These are phyloP conservation scores for Symbiotaphrina buchneri DNA, from an alignment of 495 filamentous ascomycete species.

Conservation along the genomic window DNA sequence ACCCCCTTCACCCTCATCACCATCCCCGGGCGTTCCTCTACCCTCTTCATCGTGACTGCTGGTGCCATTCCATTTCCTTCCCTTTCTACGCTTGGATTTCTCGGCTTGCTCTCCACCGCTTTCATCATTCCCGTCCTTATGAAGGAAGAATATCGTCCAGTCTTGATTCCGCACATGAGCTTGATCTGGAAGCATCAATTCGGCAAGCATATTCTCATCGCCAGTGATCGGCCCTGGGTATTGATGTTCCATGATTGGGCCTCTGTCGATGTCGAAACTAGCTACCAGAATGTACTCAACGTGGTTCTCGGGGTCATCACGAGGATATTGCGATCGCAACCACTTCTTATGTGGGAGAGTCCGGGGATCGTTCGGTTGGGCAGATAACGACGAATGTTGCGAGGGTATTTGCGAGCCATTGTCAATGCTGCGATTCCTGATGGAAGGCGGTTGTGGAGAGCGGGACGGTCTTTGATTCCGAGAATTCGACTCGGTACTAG, in stretches of 20 bases:
- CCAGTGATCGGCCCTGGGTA: slow-evolving; percentile 85
- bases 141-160: slow-evolving; percentile 98
- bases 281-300: slow-evolving; percentile 99
- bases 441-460: slow-evolving; percentile 2
- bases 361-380: background rate
- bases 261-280: slow-evolving; percentile 89
- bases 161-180: slow-evolving; percentile 88
- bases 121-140: slow-evolving; percentile 81
- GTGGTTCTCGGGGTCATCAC: slow-evolving; percentile 62
- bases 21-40: slow-evolving; percentile 20
- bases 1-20: slow-evolving; percentile 20
- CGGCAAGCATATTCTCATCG: slow-evolving; percentile 94
- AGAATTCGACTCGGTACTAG: too few species aligned
- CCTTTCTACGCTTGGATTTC: slow-evolving; percentile 22
- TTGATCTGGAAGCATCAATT: slow-evolving; percentile 97
- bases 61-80: slow-evolving; percentile 10
- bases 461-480: background rate
- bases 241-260: slow-evolving; percentile 96
- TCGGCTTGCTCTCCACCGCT: slow-evolving; percentile 22
- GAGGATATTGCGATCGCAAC: slow-evolving; percentile 71
- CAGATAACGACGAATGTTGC: slow-evolving; percentile 2
- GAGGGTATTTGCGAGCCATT: slow-evolving; percentile 4
- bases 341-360: too few species aligned
- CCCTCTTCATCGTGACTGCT: slow-evolving; percentile 3
- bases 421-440: slow-evolving; percentile 4